Base-by-base conservation (phyloP, 495 filamentous ascomycete genomes). In the Chaetomidium leptoderma region DNA sequence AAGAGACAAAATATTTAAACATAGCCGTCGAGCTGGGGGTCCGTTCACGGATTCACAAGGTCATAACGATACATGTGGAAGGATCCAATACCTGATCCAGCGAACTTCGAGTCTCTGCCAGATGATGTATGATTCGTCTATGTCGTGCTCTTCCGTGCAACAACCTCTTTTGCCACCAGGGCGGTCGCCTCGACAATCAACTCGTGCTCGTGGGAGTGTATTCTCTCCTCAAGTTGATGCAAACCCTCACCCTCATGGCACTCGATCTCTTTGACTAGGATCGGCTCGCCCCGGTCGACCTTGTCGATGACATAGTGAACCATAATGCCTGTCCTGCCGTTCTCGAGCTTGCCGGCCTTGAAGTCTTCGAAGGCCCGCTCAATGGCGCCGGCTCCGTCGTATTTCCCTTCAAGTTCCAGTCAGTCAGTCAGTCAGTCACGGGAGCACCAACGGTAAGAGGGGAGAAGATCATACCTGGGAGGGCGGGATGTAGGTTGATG, bases 401-500 rank as follows among this genome's bases (percentile, higher is more conserved):
- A 92, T 59, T 83, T 76, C 16, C 85, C 85, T 73, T 52, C 13
- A 10, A 9, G 42, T 36, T n/a, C n/a, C 21, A 29, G 10, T 29
- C 32, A 19, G 52, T 30, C n/a, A 9, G 42, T 36, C 21, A 29
- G 10, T 29, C 32, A 19, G 52, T 30, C 24, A 19, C 3, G 35
- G 8, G 11, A 27, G 1, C 6, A 16, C 13, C 2, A 19, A 16
- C 21, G 36, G 36, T 14, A 43, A 44, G 5, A 45, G 11, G 11
- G 17, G 4, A 6, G 14, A 9, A 4, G n/a, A 23, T 42, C 62
- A 23, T 62, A 72, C 66, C 71, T 23, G 84, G 86, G 47, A 92
- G 69, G 0, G 89, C 87, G 4, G 91, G 92, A 68, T 96, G 92
- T 50, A 96, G 72, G 68, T 97, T 97, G 65, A 96, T 91, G 44